These are phyloP conservation scores for Suhomyces taliae DNA, from an alignment of 1,139 yeast species.

Conservation along the genomic window DNA sequence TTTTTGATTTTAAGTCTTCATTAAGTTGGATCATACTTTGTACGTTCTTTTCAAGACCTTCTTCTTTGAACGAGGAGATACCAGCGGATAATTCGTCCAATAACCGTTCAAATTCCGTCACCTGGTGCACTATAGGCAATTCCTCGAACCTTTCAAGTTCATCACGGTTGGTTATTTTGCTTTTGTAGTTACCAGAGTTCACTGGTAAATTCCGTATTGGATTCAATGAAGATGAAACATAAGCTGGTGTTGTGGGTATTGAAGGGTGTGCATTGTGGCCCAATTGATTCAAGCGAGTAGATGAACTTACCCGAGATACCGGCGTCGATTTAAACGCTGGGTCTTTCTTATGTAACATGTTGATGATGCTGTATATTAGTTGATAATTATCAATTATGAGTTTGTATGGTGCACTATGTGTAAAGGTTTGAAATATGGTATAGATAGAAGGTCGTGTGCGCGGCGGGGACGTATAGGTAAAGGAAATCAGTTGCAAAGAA, in stretches of 20 bases:
- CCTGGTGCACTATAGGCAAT: constrained; percentile 30
- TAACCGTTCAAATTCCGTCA: constrained; percentile 27
- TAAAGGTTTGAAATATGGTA: too few species aligned
- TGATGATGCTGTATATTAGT: neutral
- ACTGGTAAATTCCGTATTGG: constrained; percentile 34
- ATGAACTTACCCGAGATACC: constrained; percentile 37
- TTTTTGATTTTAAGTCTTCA: constrained; percentile 25
- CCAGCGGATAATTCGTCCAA: constrained; percentile 28
- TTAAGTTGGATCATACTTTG: constrained; percentile 31
- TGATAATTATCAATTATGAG: neutral
- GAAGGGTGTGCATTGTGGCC: constrained; percentile 19
- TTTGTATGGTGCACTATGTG: neutral
- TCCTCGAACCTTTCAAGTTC: constrained; percentile 29
- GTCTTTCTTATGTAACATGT: constrained; percentile 22
- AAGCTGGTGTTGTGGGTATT: constrained; percentile 34
- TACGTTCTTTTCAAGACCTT: constrained; percentile 26
- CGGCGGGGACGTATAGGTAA: neutral
- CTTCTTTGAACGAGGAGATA: constrained; percentile 37
- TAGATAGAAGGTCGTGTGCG: neutral
- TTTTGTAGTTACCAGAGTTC: constrained; percentile 19
- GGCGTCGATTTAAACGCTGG: constrained; percentile 29
- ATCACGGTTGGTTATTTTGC: constrained; percentile 19
- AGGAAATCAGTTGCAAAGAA: neutral
- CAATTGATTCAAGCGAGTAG: constrained; percentile 32
- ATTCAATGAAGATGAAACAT: constrained; percentile 40